Evolutionary conservation across 495 filamentous ascomycete genomes (phyloP), one percentile per base, ranked within the genome.

Genomic region (Terfezia boudieri): DNA sequence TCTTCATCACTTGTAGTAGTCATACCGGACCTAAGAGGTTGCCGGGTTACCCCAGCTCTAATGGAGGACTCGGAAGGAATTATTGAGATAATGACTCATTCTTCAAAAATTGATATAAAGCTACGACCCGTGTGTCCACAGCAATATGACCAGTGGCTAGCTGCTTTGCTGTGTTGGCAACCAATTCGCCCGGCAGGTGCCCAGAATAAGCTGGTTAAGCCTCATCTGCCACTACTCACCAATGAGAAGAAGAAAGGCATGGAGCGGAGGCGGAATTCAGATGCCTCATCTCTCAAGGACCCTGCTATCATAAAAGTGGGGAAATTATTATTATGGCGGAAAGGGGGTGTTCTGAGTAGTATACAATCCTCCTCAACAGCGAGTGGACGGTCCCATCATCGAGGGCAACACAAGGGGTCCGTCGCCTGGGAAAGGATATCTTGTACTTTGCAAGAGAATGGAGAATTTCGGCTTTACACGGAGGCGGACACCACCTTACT

Each of bases 281-380:
- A 79, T 52, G 75, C 72, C 54, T 73, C 71, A 41, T 60, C 69
- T n/a, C 71, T 75, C 12, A 88, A 82, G 61, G 84, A 88, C 55
- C 76, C 79, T 11, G 78, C 86, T 37, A 94, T 96, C 56, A 99
- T 96, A 69, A 99, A 99, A 65, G 84, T 95, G 52, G 92, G 87
- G 43, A 94, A 87, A 64, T 82, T 96, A 71, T 76, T 88, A 58
- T 76, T 88, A 36, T 96, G 88, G 88, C 82, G 94, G 64, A 82
- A 74, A 59, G 75, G 74, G 17, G 67, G 67, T 3, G 74, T 71
- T 61, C 72, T 68, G 56, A 20, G n/a, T 12, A 48, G 43, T 20
- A 51, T 7, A 51, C 23, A 20, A 22, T 12, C n/a, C 49, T 76
- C 68, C 51, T 75, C 68, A 55, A 71, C 71, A 60, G 69, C 71